Evolutionary conservation across 2,329 filamentous ascomycete genomes (phyloP).

Genomic region (Curvularia eragrostidis): DNA sequence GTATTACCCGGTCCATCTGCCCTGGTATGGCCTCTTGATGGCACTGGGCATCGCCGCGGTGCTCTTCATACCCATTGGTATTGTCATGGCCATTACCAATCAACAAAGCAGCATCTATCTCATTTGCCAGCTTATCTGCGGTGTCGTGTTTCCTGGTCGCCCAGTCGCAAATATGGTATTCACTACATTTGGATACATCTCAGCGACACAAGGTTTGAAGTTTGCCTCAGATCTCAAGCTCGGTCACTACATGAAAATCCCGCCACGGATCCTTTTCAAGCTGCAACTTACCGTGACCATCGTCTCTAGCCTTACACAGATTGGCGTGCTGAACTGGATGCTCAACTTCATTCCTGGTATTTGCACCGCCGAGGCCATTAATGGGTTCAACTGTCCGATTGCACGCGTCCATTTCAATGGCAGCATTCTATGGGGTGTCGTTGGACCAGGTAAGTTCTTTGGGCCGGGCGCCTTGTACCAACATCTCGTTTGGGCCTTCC

Average conservation of each 20-base stretch:
- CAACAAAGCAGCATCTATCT: slow-evolving; percentile 87
- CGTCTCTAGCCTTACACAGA: slow-evolving; percentile 80
- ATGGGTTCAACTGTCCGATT: slow-evolving; percentile 86
- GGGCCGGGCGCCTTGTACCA: slow-evolving; percentile 77
- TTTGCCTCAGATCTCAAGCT: slow-evolving; percentile 88
- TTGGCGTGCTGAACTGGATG: slow-evolving; percentile 89
- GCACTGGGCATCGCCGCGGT: slow-evolving; percentile 78
- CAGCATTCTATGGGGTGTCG: slow-evolving; percentile 87
- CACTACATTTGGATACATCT: slow-evolving; percentile 89
- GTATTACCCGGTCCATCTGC: slow-evolving; percentile 77
- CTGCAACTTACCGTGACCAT: slow-evolving; percentile 79
- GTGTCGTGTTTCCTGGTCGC: slow-evolving; percentile 79
- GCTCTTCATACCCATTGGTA: slow-evolving; percentile 89
- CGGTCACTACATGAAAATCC: slow-evolving; percentile 88
- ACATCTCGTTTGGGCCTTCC: slow-evolving; percentile 80
- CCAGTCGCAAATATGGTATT: slow-evolving; percentile 95
- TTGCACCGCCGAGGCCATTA: slow-evolving; percentile 80
- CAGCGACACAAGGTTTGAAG: slow-evolving; percentile 86
- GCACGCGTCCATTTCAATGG: slow-evolving; percentile 90
- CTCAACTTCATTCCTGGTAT: slow-evolving; percentile 77
- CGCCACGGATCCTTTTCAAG: slow-evolving; percentile 77
- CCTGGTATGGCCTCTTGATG: slow-evolving; percentile 84
- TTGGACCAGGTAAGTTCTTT: slow-evolving; percentile 83
- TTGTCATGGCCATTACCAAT: slow-evolving; percentile 92
- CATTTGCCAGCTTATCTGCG: slow-evolving; percentile 85